Conservation (phyloP, 108 stramenopile species). For the Pseudonitzschia delicatissima region DNA sequence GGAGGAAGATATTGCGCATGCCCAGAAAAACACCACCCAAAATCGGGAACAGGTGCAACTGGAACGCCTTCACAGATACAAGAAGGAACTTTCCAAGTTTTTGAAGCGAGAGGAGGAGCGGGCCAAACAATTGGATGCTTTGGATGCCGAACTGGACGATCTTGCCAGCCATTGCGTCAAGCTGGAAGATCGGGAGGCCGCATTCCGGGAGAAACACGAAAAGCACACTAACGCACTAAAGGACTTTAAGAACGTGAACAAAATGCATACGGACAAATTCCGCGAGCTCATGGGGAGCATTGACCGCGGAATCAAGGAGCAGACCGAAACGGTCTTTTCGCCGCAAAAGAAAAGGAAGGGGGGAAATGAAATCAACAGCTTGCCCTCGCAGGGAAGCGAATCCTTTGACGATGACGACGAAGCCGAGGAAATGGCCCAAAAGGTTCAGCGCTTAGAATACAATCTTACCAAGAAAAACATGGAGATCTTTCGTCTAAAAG, state of each 20-base stretch:
- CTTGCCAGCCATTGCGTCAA: neutral
- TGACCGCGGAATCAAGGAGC: neutral
- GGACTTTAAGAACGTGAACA: neutral
- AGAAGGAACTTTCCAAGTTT: slow-evolving; percentile 9
- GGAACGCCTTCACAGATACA: slow-evolving; percentile 5
- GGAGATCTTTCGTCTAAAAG: neutral
- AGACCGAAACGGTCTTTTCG: neutral
- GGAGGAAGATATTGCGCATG: slow-evolving; percentile 19
- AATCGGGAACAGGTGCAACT: slow-evolving; percentile 9
- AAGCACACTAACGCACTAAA: neutral
- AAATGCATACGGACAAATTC: neutral
- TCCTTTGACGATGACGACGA: too few relatives aligned
- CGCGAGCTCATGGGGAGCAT: neutral
- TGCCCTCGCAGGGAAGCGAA: too few relatives aligned
- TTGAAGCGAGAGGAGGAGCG: slow-evolving; percentile 17
- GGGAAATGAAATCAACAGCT: too few relatives aligned
- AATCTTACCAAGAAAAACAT: neutral
- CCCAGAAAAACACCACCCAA: slow-evolving; percentile 3
- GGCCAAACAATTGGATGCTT: neutral
- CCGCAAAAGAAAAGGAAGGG: too few relatives aligned
- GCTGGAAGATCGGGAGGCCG: neutral
- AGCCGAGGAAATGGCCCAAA: too few relatives aligned
- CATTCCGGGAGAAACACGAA: neutral
- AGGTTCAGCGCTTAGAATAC: neutral
- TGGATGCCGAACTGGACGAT: neutral